Conservation (phyloP, 208 protist genomes). For the Porcisia hertigi region DNA sequence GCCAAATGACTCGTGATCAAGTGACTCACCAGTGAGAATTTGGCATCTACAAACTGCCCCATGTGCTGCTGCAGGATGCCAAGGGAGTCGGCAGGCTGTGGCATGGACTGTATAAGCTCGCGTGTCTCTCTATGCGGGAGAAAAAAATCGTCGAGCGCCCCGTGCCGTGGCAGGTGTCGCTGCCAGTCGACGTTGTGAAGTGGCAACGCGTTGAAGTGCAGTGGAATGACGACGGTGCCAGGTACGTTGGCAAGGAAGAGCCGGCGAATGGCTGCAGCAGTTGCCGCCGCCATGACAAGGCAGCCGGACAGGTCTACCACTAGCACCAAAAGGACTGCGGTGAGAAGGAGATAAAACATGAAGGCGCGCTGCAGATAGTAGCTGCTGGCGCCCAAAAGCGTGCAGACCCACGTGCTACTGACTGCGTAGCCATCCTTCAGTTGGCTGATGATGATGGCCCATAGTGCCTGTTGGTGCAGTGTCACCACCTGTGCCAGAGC, state of each 20-base stretch:
- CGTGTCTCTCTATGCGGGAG: constrained; percentile 17
- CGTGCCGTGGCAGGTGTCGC: constrained; percentile 32
- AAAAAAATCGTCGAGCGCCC: constrained; percentile 25
- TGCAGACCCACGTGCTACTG: background rate
- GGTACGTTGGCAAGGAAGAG: constrained; percentile 50
- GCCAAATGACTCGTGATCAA: constrained; percentile 56
- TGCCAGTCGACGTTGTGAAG: constrained; percentile 66
- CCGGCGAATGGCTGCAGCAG: constrained; percentile 33
- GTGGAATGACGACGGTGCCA: constrained; percentile 47
- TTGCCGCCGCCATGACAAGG: constrained; percentile 35
- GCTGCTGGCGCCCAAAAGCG: constrained; percentile 13
- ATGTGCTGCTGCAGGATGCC: constrained; percentile 16
- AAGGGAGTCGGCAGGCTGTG: background rate
- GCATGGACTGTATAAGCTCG: constrained; percentile 3
- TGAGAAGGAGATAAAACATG: constrained; percentile 24
- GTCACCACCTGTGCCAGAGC: constrained; percentile 9
- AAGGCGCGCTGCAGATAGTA: constrained; percentile 16
- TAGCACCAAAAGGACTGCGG: constrained; percentile 7
- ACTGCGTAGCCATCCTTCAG: background rate
- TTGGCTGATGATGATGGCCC: background rate
- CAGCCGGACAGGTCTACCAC: constrained; percentile 24
- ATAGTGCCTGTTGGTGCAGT: constrained; percentile 9
- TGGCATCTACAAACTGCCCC: constrained; percentile 30
- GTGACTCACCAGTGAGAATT: constrained; percentile 61
- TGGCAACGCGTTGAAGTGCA: constrained; percentile 63